A percentile compares a stretch with the other conserved stretches of the same genome.
Conservation (phyloP, 2,329 filamentous ascomycete species). For the Xylaria sp. region DNA sequence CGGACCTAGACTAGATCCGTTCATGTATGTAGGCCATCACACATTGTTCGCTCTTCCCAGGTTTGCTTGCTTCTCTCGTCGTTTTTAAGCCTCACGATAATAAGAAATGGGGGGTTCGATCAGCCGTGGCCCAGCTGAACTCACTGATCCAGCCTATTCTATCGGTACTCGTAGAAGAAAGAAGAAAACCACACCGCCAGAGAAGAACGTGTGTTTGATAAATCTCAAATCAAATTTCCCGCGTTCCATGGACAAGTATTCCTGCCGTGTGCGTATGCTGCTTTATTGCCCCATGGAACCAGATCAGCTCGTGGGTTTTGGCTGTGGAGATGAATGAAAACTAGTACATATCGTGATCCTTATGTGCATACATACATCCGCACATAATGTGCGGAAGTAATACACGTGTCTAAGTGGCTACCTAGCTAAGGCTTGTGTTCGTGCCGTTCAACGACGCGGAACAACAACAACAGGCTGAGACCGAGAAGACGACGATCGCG, state of each 20-base stretch:
- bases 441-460: too few species aligned
- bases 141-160: not conserved
- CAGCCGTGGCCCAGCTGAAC: not conserved
- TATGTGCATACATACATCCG: not conserved
- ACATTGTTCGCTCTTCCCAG: not conserved
- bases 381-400: not conserved
- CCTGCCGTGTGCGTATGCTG: not conserved
- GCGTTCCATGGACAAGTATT: not conserved
- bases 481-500: not conserved
- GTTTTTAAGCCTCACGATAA: not conserved
- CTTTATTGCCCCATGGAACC: not conserved
- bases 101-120: not conserved
- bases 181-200: not conserved
- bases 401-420: not conserved
- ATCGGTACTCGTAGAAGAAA: too few species aligned
- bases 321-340: not conserved
- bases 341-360: not conserved
- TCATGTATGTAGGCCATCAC: not conserved
- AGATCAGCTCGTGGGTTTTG: not conserved
- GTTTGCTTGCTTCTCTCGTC: not conserved
- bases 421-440: not conserved
- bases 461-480: too few species aligned
- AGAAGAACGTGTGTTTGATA: not conserved
- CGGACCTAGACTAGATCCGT: not conserved
- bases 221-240: not conserved